Evolutionary conservation across 306 rosid species (phyloP), one percentile per base, ranked within the genome.

Genomic region (Cicer bijugum): DNA sequence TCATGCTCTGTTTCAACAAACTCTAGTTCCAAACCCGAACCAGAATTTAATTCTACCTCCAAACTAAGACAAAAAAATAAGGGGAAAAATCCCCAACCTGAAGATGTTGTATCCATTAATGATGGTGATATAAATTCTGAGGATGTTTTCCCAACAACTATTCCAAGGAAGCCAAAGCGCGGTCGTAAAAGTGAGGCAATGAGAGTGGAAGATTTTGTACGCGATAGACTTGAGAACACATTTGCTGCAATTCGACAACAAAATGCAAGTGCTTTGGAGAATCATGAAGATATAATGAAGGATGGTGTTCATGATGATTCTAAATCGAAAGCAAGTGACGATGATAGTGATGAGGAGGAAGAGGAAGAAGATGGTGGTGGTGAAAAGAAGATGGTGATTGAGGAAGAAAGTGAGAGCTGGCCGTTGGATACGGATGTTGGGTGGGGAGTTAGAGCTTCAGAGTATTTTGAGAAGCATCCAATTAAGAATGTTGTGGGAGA

Each of bases 341-440:
- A 14, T 23, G 78, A 67, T 0, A 53, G 64, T 12, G 47, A 42
- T 11, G 82, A 59, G 7, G 69, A 67, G 9, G 75, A 16, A 9
- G 86, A 68, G 11, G 77, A 61, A 4, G 64, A 67, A 46, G 80
- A 64, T 12, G 85, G 40, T 60, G 72, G 9, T 37, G 75, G 37
- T 6, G 45, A 58, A 79, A 88, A 81, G 83, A 79, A 70, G 75
- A 82, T 80, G 87, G 89, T 91, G 60, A 81, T 91, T 20, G 97
- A 91, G 85, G 96, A 91, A 78, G 97, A 94, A 81, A 88, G 90
- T 62, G 55, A 80, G 60, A 79, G 75, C 19, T 94, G 99, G 97
- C 97, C 99, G 5, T 57, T 88, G 78, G 97, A 94, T 90, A 91
- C 92, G 17, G 95, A 94, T 51, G 92, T 94, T 60, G 98, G 98